phyloP scores from a whole-genome alignment of 257 asterid species.

The Verbena officinalis region DNA sequence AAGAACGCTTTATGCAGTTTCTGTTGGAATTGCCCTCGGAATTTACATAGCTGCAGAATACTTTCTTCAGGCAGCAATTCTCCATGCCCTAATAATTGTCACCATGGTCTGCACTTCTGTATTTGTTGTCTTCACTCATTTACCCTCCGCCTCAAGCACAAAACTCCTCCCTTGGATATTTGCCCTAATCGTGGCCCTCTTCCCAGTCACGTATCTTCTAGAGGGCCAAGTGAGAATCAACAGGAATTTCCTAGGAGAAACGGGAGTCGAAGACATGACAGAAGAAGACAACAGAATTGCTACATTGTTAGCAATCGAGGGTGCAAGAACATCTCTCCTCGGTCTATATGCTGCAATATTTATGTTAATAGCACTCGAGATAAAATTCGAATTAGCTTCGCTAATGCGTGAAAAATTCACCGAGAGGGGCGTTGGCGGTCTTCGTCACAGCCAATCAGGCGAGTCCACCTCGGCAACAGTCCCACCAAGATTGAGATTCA shows the following conservation, averaged over 20 bases:
- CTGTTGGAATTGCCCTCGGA: conserved; percentile 89
- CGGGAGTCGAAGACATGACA: conserved; percentile 48
- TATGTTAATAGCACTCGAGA: conserved; percentile 97
- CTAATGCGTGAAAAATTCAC: conserved; percentile 71
- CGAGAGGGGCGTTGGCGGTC: conserved; percentile 76
- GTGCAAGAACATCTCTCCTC: conserved; percentile 94
- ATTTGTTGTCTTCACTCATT: conserved; percentile 91
- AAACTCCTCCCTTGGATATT: conserved; percentile 93
- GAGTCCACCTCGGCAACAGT: conserved; percentile 64
- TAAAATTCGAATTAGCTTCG: conserved; percentile 92
- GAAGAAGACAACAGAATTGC: conserved; percentile 85
- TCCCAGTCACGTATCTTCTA: conserved; percentile 91
- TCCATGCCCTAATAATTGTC: conserved; percentile 81
- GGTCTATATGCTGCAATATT: conserved; percentile 93
- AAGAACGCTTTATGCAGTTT: conserved; percentile 76
- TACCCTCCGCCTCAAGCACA: conserved; percentile 97
- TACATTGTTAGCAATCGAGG: conserved; percentile 83
- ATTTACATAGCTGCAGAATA: conserved; percentile 89
- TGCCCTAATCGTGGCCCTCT: conserved; percentile 95
- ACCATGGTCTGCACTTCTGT: conserved; percentile 90
- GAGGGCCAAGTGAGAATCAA: conserved; percentile 92
- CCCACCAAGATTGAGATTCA: conserved; percentile 88
- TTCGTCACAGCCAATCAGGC: conserved; percentile 71
- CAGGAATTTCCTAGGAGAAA: conserved; percentile 57
- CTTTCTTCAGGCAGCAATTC: conserved; percentile 84